phyloP scores from a whole-genome alignment of 2,329 filamentous ascomycete species.

The Penicillium sumatraense region DNA sequence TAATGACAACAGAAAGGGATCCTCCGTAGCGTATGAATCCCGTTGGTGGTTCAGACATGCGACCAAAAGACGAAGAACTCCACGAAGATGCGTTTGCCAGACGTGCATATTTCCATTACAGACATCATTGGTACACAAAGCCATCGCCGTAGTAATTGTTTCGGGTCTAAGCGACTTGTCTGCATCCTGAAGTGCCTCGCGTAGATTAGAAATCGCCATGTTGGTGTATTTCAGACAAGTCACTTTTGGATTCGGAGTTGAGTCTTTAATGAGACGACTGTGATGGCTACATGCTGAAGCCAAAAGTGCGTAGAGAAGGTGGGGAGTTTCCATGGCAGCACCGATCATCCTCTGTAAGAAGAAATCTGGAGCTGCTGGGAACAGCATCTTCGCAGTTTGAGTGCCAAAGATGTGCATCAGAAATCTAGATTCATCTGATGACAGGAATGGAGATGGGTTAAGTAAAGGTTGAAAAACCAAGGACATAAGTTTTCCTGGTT shows the following conservation, averaged over 20 bases:
- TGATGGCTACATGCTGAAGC: slow-evolving; percentile 35
- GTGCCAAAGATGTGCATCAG: slow-evolving; percentile 32
- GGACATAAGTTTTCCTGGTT: background rate
- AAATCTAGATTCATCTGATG: slow-evolving; percentile 27
- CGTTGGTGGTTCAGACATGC: slow-evolving; percentile 21
- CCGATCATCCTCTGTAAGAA: slow-evolving; percentile 32
- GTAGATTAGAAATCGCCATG: slow-evolving; percentile 29
- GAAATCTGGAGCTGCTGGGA: slow-evolving; percentile 29
- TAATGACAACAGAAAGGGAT: slow-evolving; percentile 26
- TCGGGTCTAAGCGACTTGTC: slow-evolving; percentile 23
- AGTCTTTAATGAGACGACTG: slow-evolving; percentile 28
- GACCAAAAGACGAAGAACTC: slow-evolving; percentile 29
- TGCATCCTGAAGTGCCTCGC: slow-evolving; percentile 20
- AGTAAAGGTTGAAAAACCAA: slow-evolving; percentile 19
- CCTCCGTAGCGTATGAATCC: background rate
- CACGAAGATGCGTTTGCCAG: slow-evolving; percentile 32
- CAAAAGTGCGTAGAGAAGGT: slow-evolving; percentile 34
- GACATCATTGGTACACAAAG: slow-evolving; percentile 39
- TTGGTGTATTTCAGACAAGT: slow-evolving; percentile 33
- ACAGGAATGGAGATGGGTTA: slow-evolving; percentile 23
- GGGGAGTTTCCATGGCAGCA: slow-evolving; percentile 28
- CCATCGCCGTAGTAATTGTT: slow-evolving; percentile 34
- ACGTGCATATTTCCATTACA: slow-evolving; percentile 36
- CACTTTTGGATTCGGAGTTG: slow-evolving; percentile 10
- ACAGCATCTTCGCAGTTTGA: slow-evolving; percentile 31